Evolutionary conservation across 805 yeast species (phyloP).

Genomic region (Candida silvicultrix): DNA sequence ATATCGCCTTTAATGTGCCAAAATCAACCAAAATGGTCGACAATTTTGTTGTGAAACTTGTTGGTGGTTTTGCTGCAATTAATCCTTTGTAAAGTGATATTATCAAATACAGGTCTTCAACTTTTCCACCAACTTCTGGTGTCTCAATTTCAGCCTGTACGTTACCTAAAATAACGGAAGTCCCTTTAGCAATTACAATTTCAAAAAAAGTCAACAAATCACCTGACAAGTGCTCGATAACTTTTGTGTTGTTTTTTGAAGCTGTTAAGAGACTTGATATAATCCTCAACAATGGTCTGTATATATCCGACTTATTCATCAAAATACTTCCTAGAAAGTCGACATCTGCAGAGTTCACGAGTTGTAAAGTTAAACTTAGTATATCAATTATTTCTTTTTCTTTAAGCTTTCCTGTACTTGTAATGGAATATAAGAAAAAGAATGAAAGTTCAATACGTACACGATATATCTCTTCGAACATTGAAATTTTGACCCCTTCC

Average conservation of each 20-base stretch:
- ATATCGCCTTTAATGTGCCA: constrained; percentile 55
- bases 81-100: constrained; percentile 60
- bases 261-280: constrained; percentile 41
- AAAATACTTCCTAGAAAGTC: constrained; percentile 39
- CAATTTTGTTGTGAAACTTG: constrained; percentile 40
- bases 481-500: constrained; percentile 43
- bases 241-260: constrained; percentile 33
- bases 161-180: constrained; percentile 50
- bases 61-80: constrained; percentile 41
- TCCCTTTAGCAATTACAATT: constrained; percentile 57
- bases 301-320: constrained; percentile 32
- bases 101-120: constrained; percentile 60
- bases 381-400: constrained; percentile 13
- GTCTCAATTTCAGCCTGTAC: constrained; percentile 47
- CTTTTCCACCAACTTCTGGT: constrained; percentile 35
- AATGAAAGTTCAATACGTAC: constrained; percentile 65
- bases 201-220: constrained; percentile 54
- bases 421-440: constrained; percentile 25
- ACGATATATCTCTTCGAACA: constrained; percentile 45
- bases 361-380: constrained; percentile 29
- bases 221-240: constrained; percentile 43
- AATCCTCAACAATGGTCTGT: constrained; percentile 58
- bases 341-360: constrained; percentile 44
- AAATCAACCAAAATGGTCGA: constrained; percentile 46
- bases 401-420: constrained; percentile 9